A percentile compares a stretch with the other conserved stretches of the same genome.
Conservation (phyloP, 2,329 filamentous ascomycete species). For the Tympanopsis confertula region DNA sequence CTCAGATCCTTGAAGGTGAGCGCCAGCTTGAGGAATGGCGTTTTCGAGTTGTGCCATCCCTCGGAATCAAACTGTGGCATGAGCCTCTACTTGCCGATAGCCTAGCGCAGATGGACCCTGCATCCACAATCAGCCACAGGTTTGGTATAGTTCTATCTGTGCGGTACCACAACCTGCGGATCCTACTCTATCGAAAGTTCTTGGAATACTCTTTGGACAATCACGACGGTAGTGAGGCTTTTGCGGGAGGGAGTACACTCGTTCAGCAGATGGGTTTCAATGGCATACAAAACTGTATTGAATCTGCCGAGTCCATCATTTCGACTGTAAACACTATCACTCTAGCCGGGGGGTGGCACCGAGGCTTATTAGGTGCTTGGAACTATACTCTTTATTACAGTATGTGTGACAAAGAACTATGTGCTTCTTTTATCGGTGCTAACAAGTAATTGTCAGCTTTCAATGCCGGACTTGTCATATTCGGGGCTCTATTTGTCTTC, state of each 20-base stretch:
- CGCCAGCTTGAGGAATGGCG: constrained; percentile 17
- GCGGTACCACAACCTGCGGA: constrained; percentile 24
- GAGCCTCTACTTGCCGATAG: no score
- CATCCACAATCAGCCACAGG: constrained; percentile 7
- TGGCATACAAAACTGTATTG: constrained; percentile 12
- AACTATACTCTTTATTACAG: constrained; percentile 27
- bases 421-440: constrained; percentile 6
- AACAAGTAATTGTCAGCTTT: constrained; percentile 1
- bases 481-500: neutral
- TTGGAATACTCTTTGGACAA: constrained; percentile 23
- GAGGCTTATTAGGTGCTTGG: constrained; percentile 21
- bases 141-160: constrained; percentile 25
- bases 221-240: constrained; percentile 3
- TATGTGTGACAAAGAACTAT: constrained; percentile 6
- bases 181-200: constrained; percentile 26
- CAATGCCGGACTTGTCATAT: constrained; percentile 1
- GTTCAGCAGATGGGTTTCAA: constrained; percentile 6
- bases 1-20: constrained; percentile 17
- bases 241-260: constrained; percentile 10
- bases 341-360: constrained; percentile 4
- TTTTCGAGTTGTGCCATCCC: constrained; percentile 13
- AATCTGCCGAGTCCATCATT: constrained; percentile 20
- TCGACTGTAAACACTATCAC: constrained; percentile 14
- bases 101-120: constrained; percentile 2
- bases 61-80: no score